phyloP scores from a whole-genome alignment of 257 asterid genomes.

The Petrea volubilis region DNA sequence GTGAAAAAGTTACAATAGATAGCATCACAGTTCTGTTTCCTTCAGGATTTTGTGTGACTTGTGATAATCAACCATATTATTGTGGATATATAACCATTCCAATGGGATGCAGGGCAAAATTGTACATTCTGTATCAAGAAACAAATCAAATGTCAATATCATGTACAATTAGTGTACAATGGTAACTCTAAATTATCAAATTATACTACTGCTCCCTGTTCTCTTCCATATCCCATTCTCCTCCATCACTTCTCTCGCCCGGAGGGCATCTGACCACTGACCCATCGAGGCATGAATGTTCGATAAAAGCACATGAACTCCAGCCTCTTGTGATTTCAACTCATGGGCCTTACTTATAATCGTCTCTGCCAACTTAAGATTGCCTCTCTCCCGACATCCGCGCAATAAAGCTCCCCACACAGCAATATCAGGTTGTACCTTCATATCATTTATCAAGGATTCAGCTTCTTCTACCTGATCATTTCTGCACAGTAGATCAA shows the following conservation, averaged over 20 bases:
- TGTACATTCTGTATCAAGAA: background rate
- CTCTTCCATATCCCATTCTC: constrained; percentile 37
- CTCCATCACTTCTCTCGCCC: constrained; percentile 42
- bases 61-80: background rate
- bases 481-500: constrained; percentile 46
- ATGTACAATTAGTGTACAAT: background rate
- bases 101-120: background rate
- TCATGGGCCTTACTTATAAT: constrained; percentile 27
- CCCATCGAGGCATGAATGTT: constrained; percentile 49
- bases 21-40: background rate
- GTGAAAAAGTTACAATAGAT: background rate
- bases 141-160: no score
- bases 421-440: constrained; percentile 38
- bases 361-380: constrained; percentile 38
- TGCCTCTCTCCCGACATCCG: constrained; percentile 42
- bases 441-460: constrained; percentile 32
- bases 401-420: constrained; percentile 44
- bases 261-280: constrained; percentile 39
- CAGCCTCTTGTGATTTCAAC: constrained; percentile 37
- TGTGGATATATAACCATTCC: no score
- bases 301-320: constrained; percentile 41
- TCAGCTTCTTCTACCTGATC: constrained; percentile 41
- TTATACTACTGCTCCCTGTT: constrained; percentile 38
- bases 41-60: background rate
- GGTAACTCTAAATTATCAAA: background rate